Percentiles rank a stretch among this genome's conserved stretches.
phyloP scores from a whole-genome alignment of 371 early-diverging fungal species.

The Saksenaea oblongispora region DNA sequence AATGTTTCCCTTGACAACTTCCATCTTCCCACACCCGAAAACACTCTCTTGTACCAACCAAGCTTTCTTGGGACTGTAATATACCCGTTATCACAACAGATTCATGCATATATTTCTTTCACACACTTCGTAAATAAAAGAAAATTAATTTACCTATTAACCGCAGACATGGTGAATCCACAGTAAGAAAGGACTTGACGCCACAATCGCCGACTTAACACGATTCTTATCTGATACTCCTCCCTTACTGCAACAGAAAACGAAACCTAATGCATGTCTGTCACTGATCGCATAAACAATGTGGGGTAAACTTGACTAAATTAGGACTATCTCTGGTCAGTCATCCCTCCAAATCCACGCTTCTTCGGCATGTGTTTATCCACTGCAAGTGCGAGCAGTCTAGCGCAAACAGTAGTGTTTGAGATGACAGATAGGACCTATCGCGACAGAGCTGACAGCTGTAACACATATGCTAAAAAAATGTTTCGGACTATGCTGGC shows the following conservation, averaged over 20 bases:
- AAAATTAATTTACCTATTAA: background rate
- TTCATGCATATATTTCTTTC: background rate
- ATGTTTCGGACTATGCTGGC: background rate
- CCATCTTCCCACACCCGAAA: background rate
- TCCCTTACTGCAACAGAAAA: background rate
- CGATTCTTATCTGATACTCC: background rate
- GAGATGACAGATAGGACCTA: too few species aligned
- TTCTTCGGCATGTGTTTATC: background rate
- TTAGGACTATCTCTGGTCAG: background rate
- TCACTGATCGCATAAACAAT: background rate
- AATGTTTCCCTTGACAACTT: background rate
- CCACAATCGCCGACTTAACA: background rate
- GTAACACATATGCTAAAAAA: background rate
- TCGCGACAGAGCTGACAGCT: background rate
- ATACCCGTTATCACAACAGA: background rate
- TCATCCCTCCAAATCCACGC: too few species aligned
- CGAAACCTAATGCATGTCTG: background rate
- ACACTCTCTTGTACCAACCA: background rate
- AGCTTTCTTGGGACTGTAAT: background rate
- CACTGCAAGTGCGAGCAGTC: background rate
- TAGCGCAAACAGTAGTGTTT: too few species aligned
- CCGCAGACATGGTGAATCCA: background rate
- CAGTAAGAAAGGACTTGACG: background rate
- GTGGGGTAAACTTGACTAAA: background rate
- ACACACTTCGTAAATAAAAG: constrained; percentile 1